These are phyloP conservation scores for Corymbia citriodora DNA, from an alignment of 441 rosid species.

Conservation along the genomic window DNA sequence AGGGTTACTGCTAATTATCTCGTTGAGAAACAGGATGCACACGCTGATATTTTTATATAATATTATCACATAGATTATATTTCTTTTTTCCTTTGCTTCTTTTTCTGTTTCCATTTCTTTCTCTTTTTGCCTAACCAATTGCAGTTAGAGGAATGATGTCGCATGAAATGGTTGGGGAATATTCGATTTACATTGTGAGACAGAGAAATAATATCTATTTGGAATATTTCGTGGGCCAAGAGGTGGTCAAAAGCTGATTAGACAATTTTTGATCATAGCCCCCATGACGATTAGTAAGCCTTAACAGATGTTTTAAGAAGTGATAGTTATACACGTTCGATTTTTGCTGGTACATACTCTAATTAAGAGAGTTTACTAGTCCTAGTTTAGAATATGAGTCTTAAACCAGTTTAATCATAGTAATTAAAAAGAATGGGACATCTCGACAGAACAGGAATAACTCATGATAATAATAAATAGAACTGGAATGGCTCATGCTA, in stretches of 20 bases:
- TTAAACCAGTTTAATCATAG: not conserved
- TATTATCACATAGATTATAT: not conserved
- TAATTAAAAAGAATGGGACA: not conserved
- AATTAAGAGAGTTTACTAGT: not conserved
- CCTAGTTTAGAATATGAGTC: not conserved
- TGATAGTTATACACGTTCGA: not conserved
- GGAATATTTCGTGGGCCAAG: not conserved
- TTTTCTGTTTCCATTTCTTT: not conserved
- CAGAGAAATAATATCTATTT: not conserved
- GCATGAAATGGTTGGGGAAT: not conserved
- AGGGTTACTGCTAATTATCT: not conserved
- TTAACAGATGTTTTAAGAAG: not conserved
- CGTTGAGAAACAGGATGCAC: not conserved
- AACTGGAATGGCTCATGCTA: not conserved
- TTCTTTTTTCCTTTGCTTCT: not conserved
- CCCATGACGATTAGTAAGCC: not conserved
- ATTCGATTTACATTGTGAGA: not conserved
- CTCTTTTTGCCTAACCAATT: not conserved
- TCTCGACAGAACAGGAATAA: not conserved
- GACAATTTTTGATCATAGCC: not conserved
- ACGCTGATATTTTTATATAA: not conserved
- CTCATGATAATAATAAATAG: not conserved
- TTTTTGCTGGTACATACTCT: not conserved
- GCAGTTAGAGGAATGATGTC: not conserved
- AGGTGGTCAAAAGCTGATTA: not conserved